These are phyloP conservation scores for Eudorina sp. DNA, from an alignment of 139 green algal genomes.

Conservation along the genomic window DNA sequence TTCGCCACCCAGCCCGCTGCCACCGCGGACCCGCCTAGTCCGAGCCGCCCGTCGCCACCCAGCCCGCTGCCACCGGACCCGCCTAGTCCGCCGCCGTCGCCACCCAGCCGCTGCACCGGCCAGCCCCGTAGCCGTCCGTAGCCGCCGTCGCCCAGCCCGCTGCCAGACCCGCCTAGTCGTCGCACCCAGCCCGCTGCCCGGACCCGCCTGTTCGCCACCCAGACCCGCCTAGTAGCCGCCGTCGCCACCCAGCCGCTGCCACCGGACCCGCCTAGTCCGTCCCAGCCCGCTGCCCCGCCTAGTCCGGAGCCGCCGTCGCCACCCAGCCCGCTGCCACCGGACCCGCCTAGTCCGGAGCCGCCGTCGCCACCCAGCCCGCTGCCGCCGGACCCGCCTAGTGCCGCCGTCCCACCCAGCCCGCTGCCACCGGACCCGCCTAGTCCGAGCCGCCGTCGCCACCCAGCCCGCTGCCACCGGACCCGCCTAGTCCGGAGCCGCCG, in stretches of 20 bases:
- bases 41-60: background rate
- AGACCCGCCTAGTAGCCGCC: background rate
- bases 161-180: background rate
- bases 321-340: background rate
- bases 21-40: too few species aligned
- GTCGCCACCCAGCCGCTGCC: background rate
- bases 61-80: too few species aligned
- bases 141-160: background rate
- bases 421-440: background rate
- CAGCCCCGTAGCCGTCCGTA: background rate
- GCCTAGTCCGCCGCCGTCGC: background rate
- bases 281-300: background rate
- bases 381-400: background rate
- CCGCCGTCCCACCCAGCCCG: too few species aligned
- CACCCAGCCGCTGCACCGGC: background rate
- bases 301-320: background rate
- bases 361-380: background rate
- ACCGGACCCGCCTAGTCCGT: background rate
- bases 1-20: too few species aligned
- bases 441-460: background rate
- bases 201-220: too few species aligned
- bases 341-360: background rate
- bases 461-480: background rate
- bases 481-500: background rate
- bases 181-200: background rate